phyloP scores from a whole-genome alignment of 2,329 filamentous ascomycete genomes.

The Apiospora sp. region DNA sequence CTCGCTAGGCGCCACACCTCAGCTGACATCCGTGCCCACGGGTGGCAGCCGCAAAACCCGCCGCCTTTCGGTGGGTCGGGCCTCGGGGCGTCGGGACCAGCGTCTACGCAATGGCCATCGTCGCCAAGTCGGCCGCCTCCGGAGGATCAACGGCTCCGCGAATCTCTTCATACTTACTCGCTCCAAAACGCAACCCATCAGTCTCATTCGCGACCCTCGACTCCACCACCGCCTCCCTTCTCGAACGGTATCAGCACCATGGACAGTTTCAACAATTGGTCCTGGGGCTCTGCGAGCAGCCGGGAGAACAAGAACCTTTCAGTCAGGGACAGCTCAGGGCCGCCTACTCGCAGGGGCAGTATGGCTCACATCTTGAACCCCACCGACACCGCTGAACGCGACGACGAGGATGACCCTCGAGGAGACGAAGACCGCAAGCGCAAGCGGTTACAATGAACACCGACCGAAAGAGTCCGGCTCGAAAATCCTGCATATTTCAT shows the following conservation, averaged over 20 bases:
- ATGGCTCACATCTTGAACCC: constrained; percentile 72
- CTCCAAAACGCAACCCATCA: constrained; percentile 47
- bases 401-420: constrained; percentile 62
- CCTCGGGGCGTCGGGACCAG: constrained; percentile 67
- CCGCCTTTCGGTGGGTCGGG: constrained; percentile 73
- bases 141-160: constrained; percentile 64
- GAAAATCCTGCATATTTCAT: not conserved
- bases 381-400: constrained; percentile 62
- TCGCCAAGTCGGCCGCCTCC: constrained; percentile 59
- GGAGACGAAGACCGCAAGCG: constrained; percentile 69
- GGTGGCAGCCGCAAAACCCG: constrained; percentile 69
- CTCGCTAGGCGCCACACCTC: constrained; percentile 89
- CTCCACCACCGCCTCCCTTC: constrained; percentile 60
- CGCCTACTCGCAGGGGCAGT: constrained; percentile 64
- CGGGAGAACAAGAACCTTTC: constrained; percentile 59
- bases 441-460: constrained; percentile 60
- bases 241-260: constrained; percentile 59
- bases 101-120: constrained; percentile 60
- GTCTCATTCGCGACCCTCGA: constrained; percentile 58
- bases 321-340: constrained; percentile 63
- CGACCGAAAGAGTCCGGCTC: not conserved
- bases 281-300: constrained; percentile 57
- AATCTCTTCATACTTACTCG: constrained; percentile 65
- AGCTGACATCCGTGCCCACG: constrained; percentile 91
- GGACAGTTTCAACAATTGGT: constrained; percentile 57